phyloP scores from a whole-genome alignment of 345 rosid genomes.

The Hibiscus tridactylites region DNA sequence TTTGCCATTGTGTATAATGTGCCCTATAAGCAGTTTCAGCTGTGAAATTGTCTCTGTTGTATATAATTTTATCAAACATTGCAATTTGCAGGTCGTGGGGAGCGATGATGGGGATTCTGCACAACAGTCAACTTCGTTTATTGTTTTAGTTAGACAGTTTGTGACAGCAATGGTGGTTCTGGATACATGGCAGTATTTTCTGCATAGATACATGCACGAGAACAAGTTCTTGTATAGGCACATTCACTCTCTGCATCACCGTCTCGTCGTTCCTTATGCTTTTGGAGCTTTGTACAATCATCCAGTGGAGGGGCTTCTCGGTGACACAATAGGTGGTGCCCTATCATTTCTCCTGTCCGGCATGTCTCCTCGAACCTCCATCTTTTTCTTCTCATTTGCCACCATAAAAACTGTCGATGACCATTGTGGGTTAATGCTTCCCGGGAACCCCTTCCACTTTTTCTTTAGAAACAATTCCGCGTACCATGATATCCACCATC shows the following conservation, averaged over 20 bases:
- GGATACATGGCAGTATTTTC: conserved; percentile 83
- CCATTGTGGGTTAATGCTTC: not conserved
- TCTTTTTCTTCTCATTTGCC: not conserved
- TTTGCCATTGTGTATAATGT: not conserved
- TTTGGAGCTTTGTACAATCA: conserved; percentile 78
- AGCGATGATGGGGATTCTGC: conserved; percentile 29
- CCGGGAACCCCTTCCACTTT: not conserved
- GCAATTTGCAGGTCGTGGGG: conserved; percentile 38
- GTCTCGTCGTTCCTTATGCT: conserved; percentile 76
- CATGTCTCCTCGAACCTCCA: not conserved
- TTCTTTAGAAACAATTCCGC: not conserved
- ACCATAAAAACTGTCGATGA: not conserved
- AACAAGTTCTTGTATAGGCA: conserved; percentile 77
- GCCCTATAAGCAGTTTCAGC: not conserved
- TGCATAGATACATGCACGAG: conserved; percentile 77
- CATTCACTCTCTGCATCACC: conserved; percentile 73
- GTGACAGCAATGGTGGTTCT: conserved; percentile 57
- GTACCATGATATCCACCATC: not conserved
- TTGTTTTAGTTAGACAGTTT: conserved; percentile 58
- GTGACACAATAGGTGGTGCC: not conserved
- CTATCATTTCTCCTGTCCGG: not conserved
- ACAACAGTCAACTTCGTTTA: conserved; percentile 30
- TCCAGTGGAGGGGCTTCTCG: conserved; percentile 22
- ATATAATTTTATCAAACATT: not conserved
- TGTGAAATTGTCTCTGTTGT: not conserved